Base-by-base conservation (phyloP, 345 rosid genomes). In the Limnanthes douglasii region DNA sequence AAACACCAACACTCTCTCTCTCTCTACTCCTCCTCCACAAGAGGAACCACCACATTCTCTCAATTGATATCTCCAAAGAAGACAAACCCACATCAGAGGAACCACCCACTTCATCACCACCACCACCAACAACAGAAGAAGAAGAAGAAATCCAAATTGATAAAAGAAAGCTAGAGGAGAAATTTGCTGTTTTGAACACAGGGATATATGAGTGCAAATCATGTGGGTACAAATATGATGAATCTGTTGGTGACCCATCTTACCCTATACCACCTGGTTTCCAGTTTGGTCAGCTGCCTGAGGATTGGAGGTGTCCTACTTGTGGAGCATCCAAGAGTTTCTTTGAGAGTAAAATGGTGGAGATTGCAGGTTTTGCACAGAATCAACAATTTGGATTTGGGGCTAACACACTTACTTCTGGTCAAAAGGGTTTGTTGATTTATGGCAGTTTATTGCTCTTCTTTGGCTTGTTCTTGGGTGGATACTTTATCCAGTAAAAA, bases 291-390 rank as follows among this genome's bases (percentile, higher is more conserved):
- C 65, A 74, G 62, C 25, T 90, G 55, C 94, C 95, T 10, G 86
- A 59, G 10, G 98, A 80, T 34, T 84, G 98, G 94, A 65, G 95
- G 59, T 90, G 95, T 23, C 77, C 95, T 1, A 90, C 95, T 17
- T 80, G 98, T 45, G 98, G 98, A 6, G 98, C 94, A 12, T 73
- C 92, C 3, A 45, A 77, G 72, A 72, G 62, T 39, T 84, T 80
- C 60, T 84, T 90, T 23, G 70, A 61, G 65, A 84, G 95, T 36
- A 80, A 80, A 67, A 74, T 92, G 52, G 92, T 90, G 33, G 98
- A 90, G 64, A 84, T 90, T 49, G 95, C 98, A 6, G 98, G 94
- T 15, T 90, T 90, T 56, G 98, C 95, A 4, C 71, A 84, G 84
- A 90, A 90, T 43, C 98, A 80, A 49, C 95, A 80, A 37, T 80